Evolutionary conservation across 169 alveolate species (phyloP).

Genomic region (Plasmodium falciparum): DNA sequence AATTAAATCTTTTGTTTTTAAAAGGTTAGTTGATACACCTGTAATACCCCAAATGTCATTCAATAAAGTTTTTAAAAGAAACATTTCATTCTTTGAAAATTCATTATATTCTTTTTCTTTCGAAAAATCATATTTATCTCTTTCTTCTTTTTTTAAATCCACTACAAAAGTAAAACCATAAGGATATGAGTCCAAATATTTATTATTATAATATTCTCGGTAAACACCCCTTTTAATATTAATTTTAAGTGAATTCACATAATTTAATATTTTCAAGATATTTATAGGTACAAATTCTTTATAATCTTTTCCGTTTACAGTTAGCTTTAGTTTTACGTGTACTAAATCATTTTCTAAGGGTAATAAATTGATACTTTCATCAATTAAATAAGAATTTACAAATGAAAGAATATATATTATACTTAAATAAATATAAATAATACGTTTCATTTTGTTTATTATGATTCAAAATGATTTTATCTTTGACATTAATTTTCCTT

Average conservation of each 20-base stretch:
- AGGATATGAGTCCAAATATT: conserved; percentile 72
- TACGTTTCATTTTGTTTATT: conserved; percentile 54
- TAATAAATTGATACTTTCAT: conserved; percentile 59
- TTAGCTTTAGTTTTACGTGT: conserved; percentile 61
- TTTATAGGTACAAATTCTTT: conserved; percentile 67
- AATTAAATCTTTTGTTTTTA: conserved; percentile 57
- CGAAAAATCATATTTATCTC: conserved; percentile 7
- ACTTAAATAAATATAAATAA: conserved; percentile 25
- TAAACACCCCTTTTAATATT: conserved; percentile 75
- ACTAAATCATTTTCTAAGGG: conserved; percentile 58
- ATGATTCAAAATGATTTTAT: not conserved
- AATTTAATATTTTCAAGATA: conserved; percentile 42
- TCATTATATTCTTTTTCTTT: conserved; percentile 38
- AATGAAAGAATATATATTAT: conserved; percentile 36
- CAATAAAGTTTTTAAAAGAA: conserved; percentile 42
- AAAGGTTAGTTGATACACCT: conserved; percentile 69
- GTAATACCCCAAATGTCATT: conserved; percentile 75
- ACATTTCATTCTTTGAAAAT: conserved; percentile 70
- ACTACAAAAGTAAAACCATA: conserved; percentile 70
- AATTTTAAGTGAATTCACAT: conserved; percentile 72
- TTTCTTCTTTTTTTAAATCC: conserved; percentile 36
- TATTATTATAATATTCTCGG: conserved; percentile 63
- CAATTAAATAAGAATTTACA: conserved; percentile 54
- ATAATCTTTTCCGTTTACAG: conserved; percentile 70
- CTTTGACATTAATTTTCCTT: too few relatives aligned